Evolutionary conservation across 2,329 filamentous ascomycete species (phyloP), one percentile per base, ranked within the genome.

Genomic region (Neofusicoccum umdonicola): DNA sequence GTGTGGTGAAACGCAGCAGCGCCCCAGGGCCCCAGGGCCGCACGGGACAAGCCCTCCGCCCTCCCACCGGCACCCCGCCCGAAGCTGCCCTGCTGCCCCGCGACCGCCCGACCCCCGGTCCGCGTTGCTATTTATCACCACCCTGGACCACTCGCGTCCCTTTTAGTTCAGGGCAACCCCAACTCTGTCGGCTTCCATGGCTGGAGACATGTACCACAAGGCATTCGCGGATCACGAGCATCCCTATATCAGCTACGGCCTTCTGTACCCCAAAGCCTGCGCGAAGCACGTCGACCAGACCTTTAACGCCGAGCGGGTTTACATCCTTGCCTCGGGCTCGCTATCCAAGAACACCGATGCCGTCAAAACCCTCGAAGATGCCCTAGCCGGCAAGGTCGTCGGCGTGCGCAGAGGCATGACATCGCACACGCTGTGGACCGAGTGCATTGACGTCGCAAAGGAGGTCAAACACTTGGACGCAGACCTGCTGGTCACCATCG

Each of bases 401-500:
- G 84, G 84, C 1, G 69, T 78, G 6, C 75, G 80, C 2, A 73
- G 81, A 37, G 84, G 85, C 22, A 83, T 87, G 76, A 79, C 77
- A 34, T 80, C 82, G 3, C 85, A 87, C 69, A 85, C 83, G 1
- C 77, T 81, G 3, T 85, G 82, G 78, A 79, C 79, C 1, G 82
- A 87, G 65, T 79, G 85, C 6, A 68, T 86, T 0, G 77, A 82
- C 48, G 77, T 85, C 31, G 75, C 79, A 1, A 68, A 74, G 0
- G 81, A 84, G 22, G 77, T 78, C 1, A 70, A 74, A 4, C 66
- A 68, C 0, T 69, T 69, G 7, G 63, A 78, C 3, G 78, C 78
- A 0, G 84, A 87, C 73, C 77, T 82, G 45, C 70, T 87, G 4
- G 71, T 87, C 11, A 87, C 84, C 0, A 71, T 87, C 2, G 84